Evolutionary conservation across 2,329 filamentous ascomycete species (phyloP).

Genomic region (Curvularia spicifera): DNA sequence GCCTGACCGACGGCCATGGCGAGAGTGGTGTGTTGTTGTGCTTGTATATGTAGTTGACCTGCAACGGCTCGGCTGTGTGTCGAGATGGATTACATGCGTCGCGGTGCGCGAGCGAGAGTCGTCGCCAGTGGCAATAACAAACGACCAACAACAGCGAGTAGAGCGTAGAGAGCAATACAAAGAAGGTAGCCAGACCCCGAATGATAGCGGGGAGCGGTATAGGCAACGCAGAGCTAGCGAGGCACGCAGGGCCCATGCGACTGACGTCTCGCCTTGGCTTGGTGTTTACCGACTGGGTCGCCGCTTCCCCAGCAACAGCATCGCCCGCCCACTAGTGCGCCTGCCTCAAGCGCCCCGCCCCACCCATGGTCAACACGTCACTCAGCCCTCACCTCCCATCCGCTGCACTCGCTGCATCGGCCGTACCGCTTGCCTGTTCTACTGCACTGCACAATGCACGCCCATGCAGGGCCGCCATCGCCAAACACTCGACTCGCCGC

Average conservation of each 20-base stretch:
- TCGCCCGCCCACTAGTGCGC: slow-evolving; percentile 15
- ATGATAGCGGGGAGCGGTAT: slow-evolving; percentile 27
- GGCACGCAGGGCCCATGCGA: slow-evolving; percentile 23
- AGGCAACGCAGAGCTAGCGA: slow-evolving; percentile 14
- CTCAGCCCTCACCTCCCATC: slow-evolving; percentile 16
- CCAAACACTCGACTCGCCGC: not conserved
- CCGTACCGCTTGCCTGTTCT: not conserved
- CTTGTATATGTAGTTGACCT: slow-evolving; percentile 16
- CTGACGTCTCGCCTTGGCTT: slow-evolving; percentile 25
- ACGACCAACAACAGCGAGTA: no score
- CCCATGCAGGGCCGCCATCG: slow-evolving; percentile 1
- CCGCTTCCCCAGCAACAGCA: slow-evolving; percentile 32
- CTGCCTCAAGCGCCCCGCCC: slow-evolving; percentile 11
- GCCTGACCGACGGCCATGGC: slow-evolving; percentile 57
- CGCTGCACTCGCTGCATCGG: not conserved
- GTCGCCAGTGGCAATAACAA: slow-evolving; percentile 18
- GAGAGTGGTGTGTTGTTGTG: slow-evolving; percentile 4
- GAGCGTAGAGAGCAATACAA: slow-evolving; percentile 10
- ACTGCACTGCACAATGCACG: not conserved
- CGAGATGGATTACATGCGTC: slow-evolving; percentile 26
- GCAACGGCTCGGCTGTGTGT: slow-evolving; percentile 28
- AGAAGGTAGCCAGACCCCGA: slow-evolving; percentile 19
- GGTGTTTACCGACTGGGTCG: slow-evolving; percentile 27
- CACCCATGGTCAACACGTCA: slow-evolving; percentile 26
- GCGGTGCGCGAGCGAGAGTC: slow-evolving; percentile 12